Evolutionary conservation across 1,284 basidiomycete species (phyloP), one percentile per base, ranked within the genome.

Genomic region (Golubevia pallescens): DNA sequence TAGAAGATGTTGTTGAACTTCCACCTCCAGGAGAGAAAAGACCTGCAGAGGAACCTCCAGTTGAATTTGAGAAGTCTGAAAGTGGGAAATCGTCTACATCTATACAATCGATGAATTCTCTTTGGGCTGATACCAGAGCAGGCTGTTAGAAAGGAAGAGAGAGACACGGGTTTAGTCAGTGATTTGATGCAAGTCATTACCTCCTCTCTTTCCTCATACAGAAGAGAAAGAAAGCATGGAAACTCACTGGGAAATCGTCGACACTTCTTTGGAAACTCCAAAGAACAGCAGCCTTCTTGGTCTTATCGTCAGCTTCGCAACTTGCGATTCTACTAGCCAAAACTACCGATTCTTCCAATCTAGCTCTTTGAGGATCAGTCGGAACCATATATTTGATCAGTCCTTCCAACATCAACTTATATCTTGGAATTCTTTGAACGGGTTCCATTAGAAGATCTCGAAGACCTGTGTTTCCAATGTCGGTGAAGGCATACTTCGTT

Each of bases 361-460:
- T 72, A 4, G 60, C 48, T 14, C 92, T 92, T 2, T 89, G 88
- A n/a, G 68, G 69, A 57, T 83, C 78, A 10, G 66, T 63, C 4
- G 67, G 61, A 4, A 79, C 67, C 24, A 81, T 70, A 20, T 74
- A 65, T 6, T 60, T 61, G 23, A 84, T 51, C 14, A 85, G 67
- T n/a, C 74, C 77, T 72, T 94, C 92, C 86, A 97, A 93, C 70
- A 99, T 89, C 23, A 99, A 88, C 1, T 94, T 97, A 86, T 99
- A 99, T 65, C 96, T 89, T 0, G 97, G 95, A 71, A 99, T 94
- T 28, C 97, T 91, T 86, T 99, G 97, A n/a, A 98, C 93, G n/a
- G 97, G 97, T 81, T 99, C 97, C 90, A 98, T 97, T 54, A 99
- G 88, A 54, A 99, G 90, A 86, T 99, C 96, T 20, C 94, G 90